These are phyloP conservation scores for Trametopsis cervina DNA, from an alignment of 768 basidiomycete species.

Conservation along the genomic window DNA sequence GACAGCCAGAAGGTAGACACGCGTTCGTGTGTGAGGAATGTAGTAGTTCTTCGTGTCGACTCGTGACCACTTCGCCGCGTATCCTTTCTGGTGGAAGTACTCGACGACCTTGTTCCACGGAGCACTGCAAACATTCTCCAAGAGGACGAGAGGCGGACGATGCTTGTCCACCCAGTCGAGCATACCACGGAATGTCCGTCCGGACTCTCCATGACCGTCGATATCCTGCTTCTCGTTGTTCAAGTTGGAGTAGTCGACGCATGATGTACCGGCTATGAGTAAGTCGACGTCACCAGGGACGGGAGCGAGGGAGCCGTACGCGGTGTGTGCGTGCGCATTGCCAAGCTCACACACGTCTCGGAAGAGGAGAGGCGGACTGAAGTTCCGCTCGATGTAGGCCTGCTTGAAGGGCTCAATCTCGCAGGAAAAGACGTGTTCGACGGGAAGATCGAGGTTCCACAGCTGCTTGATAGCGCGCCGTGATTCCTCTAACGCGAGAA, in stretches of 20 bases:
- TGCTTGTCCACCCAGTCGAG: constrained; percentile 85
- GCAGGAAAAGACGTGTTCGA: constrained; percentile 94
- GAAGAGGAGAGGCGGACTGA: constrained; percentile 86
- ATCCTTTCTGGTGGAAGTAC: constrained; percentile 69
- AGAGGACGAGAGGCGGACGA: constrained; percentile 83
- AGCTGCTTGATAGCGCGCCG: constrained; percentile 68
- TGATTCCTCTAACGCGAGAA: constrained; percentile 84
- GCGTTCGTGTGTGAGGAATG: constrained; percentile 90
- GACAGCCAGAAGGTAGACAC: constrained; percentile 81
- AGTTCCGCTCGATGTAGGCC: constrained; percentile 95
- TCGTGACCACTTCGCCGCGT: constrained; percentile 62
- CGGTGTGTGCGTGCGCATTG: constrained; percentile 75
- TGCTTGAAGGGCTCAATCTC: constrained; percentile 98
- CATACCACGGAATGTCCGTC: constrained; percentile 92
- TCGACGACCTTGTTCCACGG: constrained; percentile 77
- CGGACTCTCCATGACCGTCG: constrained; percentile 86
- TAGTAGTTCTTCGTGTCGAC: constrained; percentile 89
- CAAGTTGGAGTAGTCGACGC: constrained; percentile 94
- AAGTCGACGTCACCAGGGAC: constrained; percentile 91
- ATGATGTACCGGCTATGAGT: constrained; percentile 90
- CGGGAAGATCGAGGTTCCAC: constrained; percentile 53
- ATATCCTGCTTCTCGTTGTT: constrained; percentile 91
- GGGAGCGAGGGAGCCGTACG: constrained; percentile 78
- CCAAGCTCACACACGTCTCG: constrained; percentile 92
- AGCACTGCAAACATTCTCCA: constrained; percentile 91